Evolutionary conservation across 495 filamentous ascomycete species (phyloP), one percentile per base, ranked within the genome.

Genomic region (Penicillium manginii): DNA sequence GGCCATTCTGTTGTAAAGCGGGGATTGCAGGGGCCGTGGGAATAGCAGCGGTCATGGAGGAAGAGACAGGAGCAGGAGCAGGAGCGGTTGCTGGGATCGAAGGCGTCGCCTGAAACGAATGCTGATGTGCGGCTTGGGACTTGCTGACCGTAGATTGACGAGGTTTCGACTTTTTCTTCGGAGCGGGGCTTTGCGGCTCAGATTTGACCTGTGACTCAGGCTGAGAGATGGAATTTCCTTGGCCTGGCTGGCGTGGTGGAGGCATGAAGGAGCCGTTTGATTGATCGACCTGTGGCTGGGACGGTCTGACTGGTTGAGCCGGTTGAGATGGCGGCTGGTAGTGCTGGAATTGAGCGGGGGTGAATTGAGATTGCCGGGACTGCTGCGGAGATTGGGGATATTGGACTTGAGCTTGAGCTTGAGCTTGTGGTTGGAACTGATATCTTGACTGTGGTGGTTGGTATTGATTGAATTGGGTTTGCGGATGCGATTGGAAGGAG

Each of bases 111-210:
- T 61, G 64, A 12, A 32, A 42, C 15, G 57, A 29, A 14, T 61
- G 62, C 52, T 52, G 18, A 42, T 58, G 52, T 2, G 29, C 49
- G 3, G 52, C 50, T 15, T 68, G 62, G 17, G 52, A 14, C 12
- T 60, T 56, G n/a, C 50, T 50, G 35, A 52, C 42, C 4, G 47
- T 15, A 48, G 60, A 54, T 8, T 52, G 56, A 3, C 63, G 50
- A 19, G 65, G 65, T 43, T 66, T 70, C 2, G 48, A 37, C 46
- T 66, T 70, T 50, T 68, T 70, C 43, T 70, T 70, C 14, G 60
- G 60, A 29, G 40, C 60, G n/a, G 67, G 60, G 19, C 62, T 68
- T 15, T 17, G 48, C 18, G 60, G 54, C 18, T 68, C 65, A 40
- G 26, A 14, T 18, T 68, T 61, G 22, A 61, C 46, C 6, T 19